Conservation (phyloP, 257 asterid species). For the Rhazya stricta region DNA sequence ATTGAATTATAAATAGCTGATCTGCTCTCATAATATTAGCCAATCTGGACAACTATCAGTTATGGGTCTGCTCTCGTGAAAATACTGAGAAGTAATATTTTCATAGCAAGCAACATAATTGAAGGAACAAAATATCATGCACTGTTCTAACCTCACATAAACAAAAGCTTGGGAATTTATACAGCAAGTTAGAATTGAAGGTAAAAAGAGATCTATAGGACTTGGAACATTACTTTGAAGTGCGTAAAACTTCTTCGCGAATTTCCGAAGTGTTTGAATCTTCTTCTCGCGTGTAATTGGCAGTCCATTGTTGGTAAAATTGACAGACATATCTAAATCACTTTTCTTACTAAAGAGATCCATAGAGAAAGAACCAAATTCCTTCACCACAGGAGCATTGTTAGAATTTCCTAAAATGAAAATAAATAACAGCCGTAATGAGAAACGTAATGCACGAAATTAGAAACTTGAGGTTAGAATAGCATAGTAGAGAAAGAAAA, state of each 20-base stretch:
- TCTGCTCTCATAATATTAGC: background rate
- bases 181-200: background rate
- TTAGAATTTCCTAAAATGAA: constrained; percentile 45
- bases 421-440: constrained; percentile 9
- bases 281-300: constrained; percentile 62
- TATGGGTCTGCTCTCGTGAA: background rate
- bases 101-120: background rate
- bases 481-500: constrained; percentile 6
- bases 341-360: constrained; percentile 71
- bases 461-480: background rate
- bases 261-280: constrained; percentile 68
- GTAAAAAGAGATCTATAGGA: background rate
- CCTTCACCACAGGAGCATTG: constrained; percentile 65
- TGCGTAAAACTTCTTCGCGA: constrained; percentile 65
- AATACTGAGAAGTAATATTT: background rate
- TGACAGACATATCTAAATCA: constrained; percentile 83
- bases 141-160: background rate
- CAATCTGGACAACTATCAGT: background rate
- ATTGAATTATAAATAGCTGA: background rate
- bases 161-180: background rate
- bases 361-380: constrained; percentile 89
- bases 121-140: background rate
- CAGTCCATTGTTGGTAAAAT: constrained; percentile 40
- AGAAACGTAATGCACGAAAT: background rate
- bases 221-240: constrained; percentile 50